Percentiles rank a stretch among this genome's conserved stretches.
Conservation (phyloP, 2,329 filamentous ascomycete species). For the Magnaporthales sp. region DNA sequence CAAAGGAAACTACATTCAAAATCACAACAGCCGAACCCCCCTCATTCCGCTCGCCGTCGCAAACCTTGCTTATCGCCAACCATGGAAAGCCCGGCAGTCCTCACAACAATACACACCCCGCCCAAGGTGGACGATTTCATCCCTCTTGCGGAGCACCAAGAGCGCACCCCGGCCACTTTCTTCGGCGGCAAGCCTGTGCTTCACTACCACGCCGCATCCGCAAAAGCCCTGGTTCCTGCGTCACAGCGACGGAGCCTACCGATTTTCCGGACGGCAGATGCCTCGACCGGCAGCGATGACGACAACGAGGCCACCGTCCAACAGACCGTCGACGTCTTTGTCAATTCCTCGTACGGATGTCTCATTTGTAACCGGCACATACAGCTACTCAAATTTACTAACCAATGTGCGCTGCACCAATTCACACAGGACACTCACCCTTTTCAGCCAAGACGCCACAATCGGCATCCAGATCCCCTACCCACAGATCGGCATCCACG, state of each 20-base stretch:
- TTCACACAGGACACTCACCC: constrained; percentile 40
- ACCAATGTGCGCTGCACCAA: background rate
- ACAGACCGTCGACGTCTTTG: constrained; percentile 46
- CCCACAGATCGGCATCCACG: constrained; percentile 66
- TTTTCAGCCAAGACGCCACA: constrained; percentile 51
- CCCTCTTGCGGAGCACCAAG: constrained; percentile 58
- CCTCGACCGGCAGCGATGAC: constrained; percentile 23
- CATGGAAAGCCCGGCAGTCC: constrained; percentile 11
- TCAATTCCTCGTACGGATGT: constrained; percentile 45
- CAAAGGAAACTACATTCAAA: background rate
- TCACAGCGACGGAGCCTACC: constrained; percentile 46
- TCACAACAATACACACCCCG: constrained; percentile 47
- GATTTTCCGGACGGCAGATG: constrained; percentile 33
- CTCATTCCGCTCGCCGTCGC: no score
- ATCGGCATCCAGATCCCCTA: constrained; percentile 64
- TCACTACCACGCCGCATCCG: constrained; percentile 49
- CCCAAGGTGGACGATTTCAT: constrained; percentile 53
- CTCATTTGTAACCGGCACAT: background rate
- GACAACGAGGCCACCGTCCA: constrained; percentile 28
- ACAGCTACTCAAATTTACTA: background rate
- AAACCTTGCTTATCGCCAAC: background rate
- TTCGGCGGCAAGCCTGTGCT: constrained; percentile 63
- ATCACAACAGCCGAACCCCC: background rate
- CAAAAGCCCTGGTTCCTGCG: constrained; percentile 49
- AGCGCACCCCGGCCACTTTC: constrained; percentile 65